Evolutionary conservation across 768 basidiomycete species (phyloP).

Genomic region (Roridomyces roridus): DNA sequence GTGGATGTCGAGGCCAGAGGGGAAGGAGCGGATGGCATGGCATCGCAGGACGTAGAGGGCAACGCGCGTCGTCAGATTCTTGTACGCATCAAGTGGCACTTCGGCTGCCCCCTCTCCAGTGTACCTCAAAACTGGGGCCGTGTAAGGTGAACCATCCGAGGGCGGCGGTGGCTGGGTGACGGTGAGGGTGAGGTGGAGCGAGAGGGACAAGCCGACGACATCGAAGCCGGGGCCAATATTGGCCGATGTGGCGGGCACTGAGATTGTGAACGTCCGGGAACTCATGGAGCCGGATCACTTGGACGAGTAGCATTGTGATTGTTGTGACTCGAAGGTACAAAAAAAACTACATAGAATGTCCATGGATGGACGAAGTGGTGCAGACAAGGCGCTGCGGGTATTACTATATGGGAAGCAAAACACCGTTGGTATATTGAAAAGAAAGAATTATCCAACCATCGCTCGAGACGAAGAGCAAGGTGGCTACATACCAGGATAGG

Average conservation of each 20-base stretch:
- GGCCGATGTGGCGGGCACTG: slow-evolving; percentile 95
- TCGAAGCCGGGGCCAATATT: slow-evolving; percentile 99
- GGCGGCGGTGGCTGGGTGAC: slow-evolving; percentile 41
- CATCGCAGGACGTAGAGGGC: slow-evolving; percentile 98
- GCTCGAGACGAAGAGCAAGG: no score
- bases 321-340: no score
- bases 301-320: no score
- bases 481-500: no score
- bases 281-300: no score
- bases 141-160: slow-evolving; percentile 38
- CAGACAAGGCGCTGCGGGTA: no score
- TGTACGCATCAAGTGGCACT: slow-evolving; percentile 94
- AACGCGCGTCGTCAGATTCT: slow-evolving; percentile 96
- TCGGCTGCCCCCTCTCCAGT: slow-evolving; percentile 88
- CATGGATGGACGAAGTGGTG: no score
- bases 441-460: no score
- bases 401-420: no score
- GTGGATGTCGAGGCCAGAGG: slow-evolving; percentile 75
- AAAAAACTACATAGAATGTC: no score
- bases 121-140: slow-evolving; percentile 73
- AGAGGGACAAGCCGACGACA: slow-evolving; percentile 97
- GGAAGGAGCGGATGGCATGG: slow-evolving; percentile 76
- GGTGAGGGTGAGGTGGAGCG: slow-evolving; percentile 79
- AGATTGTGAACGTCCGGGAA: slow-evolving; percentile 62
- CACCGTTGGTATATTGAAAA: no score